Evolutionary conservation across 2,329 filamentous ascomycete species (phyloP).

Genomic region (Fusarium temperatum): DNA sequence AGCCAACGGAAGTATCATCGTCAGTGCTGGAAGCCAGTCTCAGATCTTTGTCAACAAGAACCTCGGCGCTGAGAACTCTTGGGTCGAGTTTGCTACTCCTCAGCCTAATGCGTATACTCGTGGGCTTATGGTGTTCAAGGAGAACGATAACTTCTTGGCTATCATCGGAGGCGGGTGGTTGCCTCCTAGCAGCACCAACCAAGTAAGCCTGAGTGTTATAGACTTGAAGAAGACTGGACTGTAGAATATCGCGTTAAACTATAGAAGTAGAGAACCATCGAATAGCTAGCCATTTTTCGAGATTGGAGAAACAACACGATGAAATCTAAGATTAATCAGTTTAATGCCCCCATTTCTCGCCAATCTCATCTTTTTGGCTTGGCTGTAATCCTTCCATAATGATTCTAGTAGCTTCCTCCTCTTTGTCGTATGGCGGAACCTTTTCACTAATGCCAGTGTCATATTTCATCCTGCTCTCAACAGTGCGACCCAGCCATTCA

Average conservation of each 20-base stretch:
- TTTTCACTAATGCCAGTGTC: neutral
- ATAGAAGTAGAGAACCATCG: neutral
- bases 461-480: neutral
- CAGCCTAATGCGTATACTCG: conserved; percentile 51
- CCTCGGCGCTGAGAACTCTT: conserved; percentile 49
- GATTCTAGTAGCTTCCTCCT: neutral
- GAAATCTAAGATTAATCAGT: neutral
- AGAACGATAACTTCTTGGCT: conserved; percentile 47
- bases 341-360: neutral
- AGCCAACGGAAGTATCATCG: conserved; percentile 55
- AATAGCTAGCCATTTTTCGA: no score
- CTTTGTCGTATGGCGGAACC: neutral
- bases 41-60: conserved; percentile 55
- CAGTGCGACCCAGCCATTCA: neutral
- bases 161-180: conserved; percentile 57
- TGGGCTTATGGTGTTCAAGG: conserved; percentile 47
- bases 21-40: conserved; percentile 50
- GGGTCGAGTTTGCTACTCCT: conserved; percentile 47
- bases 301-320: no score
- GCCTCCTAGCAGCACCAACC: conserved; percentile 57
- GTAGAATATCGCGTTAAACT: neutral
- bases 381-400: no score
- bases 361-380: fast-evolving
- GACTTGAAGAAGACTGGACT: conserved; percentile 25
- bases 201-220: conserved; percentile 51